phyloP scores from a whole-genome alignment of 495 filamentous ascomycete species.

The Penicillium verhagenii region DNA sequence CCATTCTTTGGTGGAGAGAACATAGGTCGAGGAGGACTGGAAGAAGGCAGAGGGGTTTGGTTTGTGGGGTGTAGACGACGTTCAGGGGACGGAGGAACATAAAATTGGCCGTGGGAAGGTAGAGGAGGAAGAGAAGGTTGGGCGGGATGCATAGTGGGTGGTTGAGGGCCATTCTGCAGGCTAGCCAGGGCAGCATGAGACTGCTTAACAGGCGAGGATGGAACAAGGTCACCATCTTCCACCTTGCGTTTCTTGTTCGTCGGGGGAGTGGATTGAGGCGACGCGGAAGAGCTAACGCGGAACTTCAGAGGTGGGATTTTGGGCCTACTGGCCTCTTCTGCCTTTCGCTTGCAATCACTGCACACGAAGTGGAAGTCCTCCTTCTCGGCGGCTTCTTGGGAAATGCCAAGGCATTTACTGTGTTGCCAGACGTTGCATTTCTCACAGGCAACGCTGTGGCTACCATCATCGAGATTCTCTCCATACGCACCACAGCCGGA shows the following conservation, averaged over 20 bases:
- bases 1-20: slow-evolving; percentile 39
- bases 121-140: slow-evolving; percentile 25
- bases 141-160: slow-evolving; percentile 10
- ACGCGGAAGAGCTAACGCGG: slow-evolving; percentile 54
- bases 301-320: slow-evolving; percentile 75
- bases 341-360: slow-evolving; percentile 67
- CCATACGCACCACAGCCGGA: slow-evolving; percentile 82
- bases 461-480: slow-evolving; percentile 85
- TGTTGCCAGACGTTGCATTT: slow-evolving; percentile 96
- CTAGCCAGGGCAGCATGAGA: slow-evolving; percentile 19
- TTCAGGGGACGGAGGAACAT: slow-evolving; percentile 41
- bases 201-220: slow-evolving; percentile 37
- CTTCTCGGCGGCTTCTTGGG: slow-evolving; percentile 70
- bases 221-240: slow-evolving; percentile 20
- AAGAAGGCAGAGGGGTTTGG: slow-evolving; percentile 24
- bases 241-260: slow-evolving; percentile 23
- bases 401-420: slow-evolving; percentile 82
- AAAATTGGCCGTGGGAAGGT: slow-evolving; percentile 28
- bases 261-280: slow-evolving; percentile 33
- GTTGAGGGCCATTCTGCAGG: slow-evolving; percentile 18
- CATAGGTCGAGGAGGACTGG: slow-evolving; percentile 35
- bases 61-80: slow-evolving; percentile 32
- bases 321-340: slow-evolving; percentile 58
- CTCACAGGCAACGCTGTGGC: slow-evolving; percentile 92
- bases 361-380: slow-evolving; percentile 92